Conservation (phyloP, 495 filamentous ascomycete genomes). For the Lasiosphaeris hirsuta region DNA sequence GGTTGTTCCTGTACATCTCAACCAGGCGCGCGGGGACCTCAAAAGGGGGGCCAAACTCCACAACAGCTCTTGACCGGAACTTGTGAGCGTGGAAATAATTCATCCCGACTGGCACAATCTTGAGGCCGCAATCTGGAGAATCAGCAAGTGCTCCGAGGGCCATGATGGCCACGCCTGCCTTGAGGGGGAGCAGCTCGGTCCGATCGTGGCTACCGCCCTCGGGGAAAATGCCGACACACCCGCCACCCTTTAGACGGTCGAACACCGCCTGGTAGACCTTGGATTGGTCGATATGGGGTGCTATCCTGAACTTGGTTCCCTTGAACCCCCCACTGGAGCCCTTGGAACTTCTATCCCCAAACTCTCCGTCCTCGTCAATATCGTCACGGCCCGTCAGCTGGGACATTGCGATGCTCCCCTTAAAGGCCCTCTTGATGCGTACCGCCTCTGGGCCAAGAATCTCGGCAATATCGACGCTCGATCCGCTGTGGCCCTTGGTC, state of each 20-base stretch:
- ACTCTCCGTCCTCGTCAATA: conserved; percentile 55
- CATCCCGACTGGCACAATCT: conserved; percentile 99
- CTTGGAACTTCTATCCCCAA: conserved; percentile 45
- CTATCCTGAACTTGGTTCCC: conserved; percentile 79
- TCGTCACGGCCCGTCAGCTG: conserved; percentile 80
- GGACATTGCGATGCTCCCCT: conserved; percentile 59
- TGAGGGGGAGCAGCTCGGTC: conserved; percentile 87
- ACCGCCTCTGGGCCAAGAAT: conserved; percentile 79
- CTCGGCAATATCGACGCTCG: conserved; percentile 75
- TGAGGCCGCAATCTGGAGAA: conserved; percentile 84
- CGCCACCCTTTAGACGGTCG: conserved; percentile 70
- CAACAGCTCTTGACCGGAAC: conserved; percentile 92
- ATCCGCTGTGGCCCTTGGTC: conserved; percentile 67
- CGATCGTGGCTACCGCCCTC: conserved; percentile 97
- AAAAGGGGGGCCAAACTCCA: conserved; percentile 90
- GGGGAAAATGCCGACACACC: conserved; percentile 95
- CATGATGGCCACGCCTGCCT: conserved; percentile 98
- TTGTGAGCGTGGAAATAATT: conserved; percentile 99
- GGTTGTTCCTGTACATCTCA: conserved; percentile 75
- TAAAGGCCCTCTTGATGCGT: conserved; percentile 81
- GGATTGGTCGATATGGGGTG: conserved; percentile 92
- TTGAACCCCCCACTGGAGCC: conserved; percentile 60
- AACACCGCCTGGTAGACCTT: conserved; percentile 94
- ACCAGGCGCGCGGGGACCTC: conserved; percentile 80
- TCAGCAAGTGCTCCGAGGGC: conserved; percentile 89